These are phyloP conservation scores for Zostera marina DNA, from an alignment of 116 monocot species.

Conservation along the genomic window DNA sequence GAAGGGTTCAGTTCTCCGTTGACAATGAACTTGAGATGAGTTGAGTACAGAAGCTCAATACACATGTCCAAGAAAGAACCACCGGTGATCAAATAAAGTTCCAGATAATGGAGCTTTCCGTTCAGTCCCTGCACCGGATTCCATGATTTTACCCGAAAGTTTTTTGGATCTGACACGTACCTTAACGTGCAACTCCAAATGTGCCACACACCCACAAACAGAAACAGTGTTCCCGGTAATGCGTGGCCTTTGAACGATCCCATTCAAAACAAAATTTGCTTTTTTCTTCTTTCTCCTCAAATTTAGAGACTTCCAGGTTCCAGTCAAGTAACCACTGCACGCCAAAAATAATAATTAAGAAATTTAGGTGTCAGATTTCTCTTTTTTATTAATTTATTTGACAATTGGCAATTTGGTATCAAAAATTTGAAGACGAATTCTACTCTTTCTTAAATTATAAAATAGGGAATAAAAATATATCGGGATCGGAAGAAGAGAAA, in stretches of 20 bases:
- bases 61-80: constrained; percentile 79
- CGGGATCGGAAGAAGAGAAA: no score
- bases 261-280: constrained; percentile 20
- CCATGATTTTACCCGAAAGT: constrained; percentile 30
- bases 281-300: background rate
- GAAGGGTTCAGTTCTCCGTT: constrained; percentile 53
- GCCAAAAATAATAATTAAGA: no score
- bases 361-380: no score
- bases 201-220: constrained; percentile 76
- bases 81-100: constrained; percentile 64
- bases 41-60: constrained; percentile 78
- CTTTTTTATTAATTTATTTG: no score
- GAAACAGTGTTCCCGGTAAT: constrained; percentile 81
- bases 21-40: constrained; percentile 63
- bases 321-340: no score
- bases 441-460: no score
- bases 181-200: constrained; percentile 51
- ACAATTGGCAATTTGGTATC: no score
- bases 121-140: constrained; percentile 11
- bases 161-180: constrained; percentile 43
- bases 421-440: no score
- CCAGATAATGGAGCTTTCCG: constrained; percentile 43
- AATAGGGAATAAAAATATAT: no score
- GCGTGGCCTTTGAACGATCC: constrained; percentile 92
- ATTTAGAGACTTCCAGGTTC: no score